Base-by-base conservation (phyloP, 805 yeast species). In the Saccharomycopsis olivae region DNA sequence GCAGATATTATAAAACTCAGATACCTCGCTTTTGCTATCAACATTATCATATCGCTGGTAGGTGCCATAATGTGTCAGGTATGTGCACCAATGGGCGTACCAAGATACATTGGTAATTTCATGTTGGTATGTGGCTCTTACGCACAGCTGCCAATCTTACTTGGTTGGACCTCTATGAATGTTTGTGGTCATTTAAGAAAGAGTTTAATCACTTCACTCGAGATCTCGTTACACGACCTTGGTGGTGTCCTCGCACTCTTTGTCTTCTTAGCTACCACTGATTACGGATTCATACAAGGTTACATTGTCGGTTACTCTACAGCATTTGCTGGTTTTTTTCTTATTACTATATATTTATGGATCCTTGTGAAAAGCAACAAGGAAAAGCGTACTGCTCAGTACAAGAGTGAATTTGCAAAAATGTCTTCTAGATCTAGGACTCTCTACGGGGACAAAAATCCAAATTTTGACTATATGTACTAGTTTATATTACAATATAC, bases 171-270 rank as follows among this genome's bases (percentile, higher is more conserved):
- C 16, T 65, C 75, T 5, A 60, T 76, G 53, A 78, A 78, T 51
- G 16, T 36, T 4, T 29, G 39, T 35, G 82, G 84, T 8, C 84
- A 78, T 53, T 55, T 67, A 15, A 62, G 84, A 49, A 73, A 75
- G 43, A 64, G 71, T 33, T 70, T 71, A 9, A 75, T 71, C 6
- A 61, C 76, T 9, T 77, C 75, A 1, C 68, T 69, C 63, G 75
- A 73, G 50, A 69, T 78, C 50, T 83, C 84, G 1, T 74, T 78
- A 49, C 85, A 83, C 35, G 76, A 78, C 55, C 73, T 75, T 49
- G 86, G 85, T 36, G 85, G 83, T 41, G 10, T 41, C 38, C 18
- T 41, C 43, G 9, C 34, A 40, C 8, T 41, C 16, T 20, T 35
- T 41, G 25, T 45, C 41, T 23, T 23, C 25, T 25, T 19, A 15